Evolutionary conservation across 2,329 filamentous ascomycete genomes (phyloP), one percentile per base, ranked within the genome.

Genomic region (Samsoniella hepiali): DNA sequence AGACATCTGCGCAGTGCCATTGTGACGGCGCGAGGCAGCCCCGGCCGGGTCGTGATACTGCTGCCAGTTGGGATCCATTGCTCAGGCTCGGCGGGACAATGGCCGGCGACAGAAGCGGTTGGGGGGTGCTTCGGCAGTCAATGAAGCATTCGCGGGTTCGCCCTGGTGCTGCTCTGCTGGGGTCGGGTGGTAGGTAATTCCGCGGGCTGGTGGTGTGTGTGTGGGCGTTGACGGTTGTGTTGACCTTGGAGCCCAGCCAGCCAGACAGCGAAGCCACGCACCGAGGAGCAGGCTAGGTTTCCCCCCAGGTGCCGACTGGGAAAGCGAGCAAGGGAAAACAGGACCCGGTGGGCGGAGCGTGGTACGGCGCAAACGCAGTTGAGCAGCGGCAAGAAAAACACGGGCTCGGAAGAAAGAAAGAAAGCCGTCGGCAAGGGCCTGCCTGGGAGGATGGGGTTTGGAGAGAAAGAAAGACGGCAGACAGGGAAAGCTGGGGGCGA

Each of bases 41-140:
- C 81, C 82, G 72, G 83, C 76, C 74, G 87, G 79, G 76, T 90
- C 88, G 74, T 84, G 78, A 77, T 91, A 91, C 42, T 65, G 64
- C 80, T 88, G 79, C 78, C 71, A 69, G 68, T 71, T 74, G 62
- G 76, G 76, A 74, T 84, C 81, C 81, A 84, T 84, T 72, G 73
- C 72, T 64, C 58, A 34, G 42, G 65, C 62, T 65, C 63, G 63
- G 61, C 58, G 51, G 34, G 53, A 51, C 58, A 50, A 49, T 61
- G 60, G 51, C 54, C 44, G 62, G 45, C 58, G 36, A 50, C 58
- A 36, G 53, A 62, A 50, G 55, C 60, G 31, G 62, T 36, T 49
- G 17, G 49, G 51, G 47, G 17, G 55, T 47, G 29, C 11, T 54
- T 34, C 36, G 55, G 5, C 36, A 29, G 36, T 57, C 56, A 59